These are phyloP conservation scores for Colletotrichum scovillei DNA, from an alignment of 2,329 filamentous ascomycete genomes.

Conservation along the genomic window DNA sequence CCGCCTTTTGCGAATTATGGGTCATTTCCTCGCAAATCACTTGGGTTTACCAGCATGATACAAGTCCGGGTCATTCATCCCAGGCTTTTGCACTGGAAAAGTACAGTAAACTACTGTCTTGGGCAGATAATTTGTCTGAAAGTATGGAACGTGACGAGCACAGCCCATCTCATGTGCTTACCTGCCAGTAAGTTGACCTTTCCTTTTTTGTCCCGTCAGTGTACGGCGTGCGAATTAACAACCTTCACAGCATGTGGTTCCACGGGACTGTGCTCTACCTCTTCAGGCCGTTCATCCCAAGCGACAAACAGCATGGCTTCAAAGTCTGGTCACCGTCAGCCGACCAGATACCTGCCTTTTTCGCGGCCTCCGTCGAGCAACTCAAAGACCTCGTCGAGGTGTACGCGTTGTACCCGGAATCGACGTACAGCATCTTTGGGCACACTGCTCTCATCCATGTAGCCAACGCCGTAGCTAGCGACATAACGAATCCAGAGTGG, in stretches of 20 bases:
- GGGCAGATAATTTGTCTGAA: conserved; percentile 47
- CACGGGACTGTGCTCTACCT: conserved; percentile 33
- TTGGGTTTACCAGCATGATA: conserved; percentile 42
- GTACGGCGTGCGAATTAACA: neutral
- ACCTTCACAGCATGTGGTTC: conserved; percentile 18
- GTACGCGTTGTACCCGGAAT: conserved; percentile 47
- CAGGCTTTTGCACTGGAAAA: conserved; percentile 47
- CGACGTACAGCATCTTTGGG: conserved; percentile 51
- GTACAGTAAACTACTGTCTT: conserved; percentile 51
- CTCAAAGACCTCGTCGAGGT: conserved; percentile 51
- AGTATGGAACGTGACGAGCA: conserved; percentile 41
- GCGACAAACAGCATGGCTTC: conserved; percentile 23
- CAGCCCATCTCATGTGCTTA: conserved; percentile 46
- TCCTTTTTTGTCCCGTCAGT: neutral
- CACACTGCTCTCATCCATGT: conserved; percentile 53
- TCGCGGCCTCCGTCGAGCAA: conserved; percentile 49
- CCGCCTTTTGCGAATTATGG: conserved; percentile 50
- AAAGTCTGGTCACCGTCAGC: conserved; percentile 29
- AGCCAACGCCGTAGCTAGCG: conserved; percentile 48
- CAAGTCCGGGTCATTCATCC: conserved; percentile 23
- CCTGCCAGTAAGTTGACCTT: conserved; percentile 48
- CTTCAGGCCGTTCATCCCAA: conserved; percentile 29
- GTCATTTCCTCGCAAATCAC: conserved; percentile 46
- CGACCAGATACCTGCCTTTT: conserved; percentile 38
- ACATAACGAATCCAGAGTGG: conserved; percentile 43